Evolutionary conservation across 306 rosid genomes (phyloP), one percentile per base, ranked within the genome.

Genomic region (Cicer chorassanicum): DNA sequence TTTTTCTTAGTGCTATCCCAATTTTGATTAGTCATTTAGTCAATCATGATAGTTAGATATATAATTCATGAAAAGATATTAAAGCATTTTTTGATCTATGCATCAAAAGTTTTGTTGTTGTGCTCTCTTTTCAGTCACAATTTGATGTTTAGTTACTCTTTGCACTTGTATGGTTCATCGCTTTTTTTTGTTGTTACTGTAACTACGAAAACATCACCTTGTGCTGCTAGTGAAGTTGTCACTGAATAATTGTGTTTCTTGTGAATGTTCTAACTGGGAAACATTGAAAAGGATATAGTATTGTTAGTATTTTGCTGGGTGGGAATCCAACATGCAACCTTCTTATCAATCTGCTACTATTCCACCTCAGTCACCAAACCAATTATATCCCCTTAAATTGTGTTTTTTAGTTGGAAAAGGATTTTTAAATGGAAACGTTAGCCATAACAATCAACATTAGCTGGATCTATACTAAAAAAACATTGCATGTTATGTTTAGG

Each of bases 1-100:
- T 65, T 41, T 63, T 40, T 9, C 75, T 6, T 11, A n/a, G 43
- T 18, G 71, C 7, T 48, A 66, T 73, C 65, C 59, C 57, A 73
- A 59, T 65, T 75, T 70, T 77, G 80, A 60, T 53, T 40, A 61
- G 64, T 51, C 19, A 19, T 42, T 68, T 51, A 38, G 72, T 73
- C 40, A 21, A 36, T n/a, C 38, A 34, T 60, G 40, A 43, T 43
- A 10, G 10, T 42, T 65, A 43, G 54, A 43, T 16, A 65, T 16
- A 65, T 16, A 65, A 9, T 43, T 65, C 53, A 65, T 42, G 44
- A 42, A 51, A 65, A 15, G 11, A 9, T 63, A 6, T 60, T 41
- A 4, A 4, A 14, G 8, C 53, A 65, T 2, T 36, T 16, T 65
- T 65, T 65, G 10, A 43, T 18, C 53, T 2, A 43, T 42, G 11